Evolutionary conservation across 108 stramenopile genomes (phyloP), one percentile per base, ranked within the genome.

Genomic region (Mediolabrus comicus): DNA sequence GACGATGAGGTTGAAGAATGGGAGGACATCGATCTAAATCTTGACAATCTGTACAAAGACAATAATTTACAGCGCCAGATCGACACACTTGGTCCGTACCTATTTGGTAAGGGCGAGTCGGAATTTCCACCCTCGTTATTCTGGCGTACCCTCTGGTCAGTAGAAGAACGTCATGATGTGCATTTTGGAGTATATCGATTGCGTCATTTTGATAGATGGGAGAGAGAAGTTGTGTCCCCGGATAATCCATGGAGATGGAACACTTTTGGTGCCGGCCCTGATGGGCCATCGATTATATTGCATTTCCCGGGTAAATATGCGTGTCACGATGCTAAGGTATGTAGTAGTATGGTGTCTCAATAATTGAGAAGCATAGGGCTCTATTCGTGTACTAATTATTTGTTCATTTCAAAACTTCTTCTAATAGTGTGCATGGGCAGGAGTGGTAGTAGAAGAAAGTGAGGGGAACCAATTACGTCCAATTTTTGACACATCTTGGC

Each of bases 161-260:
- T 63, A 16, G 62, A 63, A 46, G 4, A 27, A 28, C 39, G 22
- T 12, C 62, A 63, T 43, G 62, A 63, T 63, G 28, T 49, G 11
- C 13, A 12, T 39, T 13, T 63, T 25, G 34, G 38, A 46, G 36
- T 39, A 3, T 46, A 46, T 12, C 36, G 38, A 13, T 12, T 9
- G 43, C 43, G 46, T 8, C 62, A 63, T 9, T 63, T 63, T 43
- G 3, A 41, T 29, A 17, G 62, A 17, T 63, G 62, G 62, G 13
- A 10, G 11, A 10, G 36, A 13, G 36, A 6, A 38, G 14, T 2
- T 38, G 2, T 38, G 8, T 13, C 62, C 43, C 5, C 3, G 3
- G 22, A 63, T 43, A 41, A 63, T 63, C 62, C 39, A 28, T 62
- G n/a, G n/a, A n/a, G n/a, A n/a, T n/a, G n/a, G n/a, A n/a, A n/a